A percentile compares a stretch with the other conserved stretches of the same genome.
phyloP scores from a whole-genome alignment of 2,329 filamentous ascomycete species.

The Aschersonia sp. region DNA sequence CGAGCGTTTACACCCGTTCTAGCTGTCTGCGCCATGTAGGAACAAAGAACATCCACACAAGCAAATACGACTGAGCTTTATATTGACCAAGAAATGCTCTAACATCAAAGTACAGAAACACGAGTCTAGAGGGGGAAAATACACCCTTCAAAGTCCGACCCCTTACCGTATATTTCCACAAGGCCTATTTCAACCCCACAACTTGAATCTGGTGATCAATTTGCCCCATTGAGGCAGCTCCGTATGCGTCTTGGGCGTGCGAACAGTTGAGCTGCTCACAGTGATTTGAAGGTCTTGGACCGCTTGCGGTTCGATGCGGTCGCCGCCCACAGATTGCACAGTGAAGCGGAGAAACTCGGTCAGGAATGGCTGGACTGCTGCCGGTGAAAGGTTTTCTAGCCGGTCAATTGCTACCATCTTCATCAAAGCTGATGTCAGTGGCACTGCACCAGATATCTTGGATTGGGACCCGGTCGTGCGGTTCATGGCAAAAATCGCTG shows the following conservation, averaged over 20 bases:
- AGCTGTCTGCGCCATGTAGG: too few relatives aligned
- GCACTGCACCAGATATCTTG: constrained; percentile 33
- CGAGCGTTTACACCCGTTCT: too few relatives aligned
- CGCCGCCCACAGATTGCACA: constrained; percentile 13
- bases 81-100: too few relatives aligned
- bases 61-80: too few relatives aligned
- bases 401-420: constrained; percentile 21
- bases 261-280: constrained; percentile 16
- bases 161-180: background rate
- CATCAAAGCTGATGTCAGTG: constrained; percentile 34
- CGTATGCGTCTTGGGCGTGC: constrained; percentile 9
- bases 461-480: constrained; percentile 16
- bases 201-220: constrained; percentile 8
- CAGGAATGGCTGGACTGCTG: constrained; percentile 26
- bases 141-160: too few relatives aligned
- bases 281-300: constrained; percentile 16
- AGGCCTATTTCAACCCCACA: constrained; percentile 1
- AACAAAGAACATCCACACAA: too few relatives aligned
- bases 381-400: constrained; percentile 21
- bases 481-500: constrained; percentile 38
- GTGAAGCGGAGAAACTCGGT: constrained; percentile 19
- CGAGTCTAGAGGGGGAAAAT: too few relatives aligned
- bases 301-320: constrained; percentile 9
- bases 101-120: background rate
- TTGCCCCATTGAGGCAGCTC: constrained; percentile 15